A percentile compares a stretch with the other conserved stretches of the same genome.
Evolutionary conservation across 1,139 yeast genomes (phyloP).

Genomic region (Sugiyamaella japonica): DNA sequence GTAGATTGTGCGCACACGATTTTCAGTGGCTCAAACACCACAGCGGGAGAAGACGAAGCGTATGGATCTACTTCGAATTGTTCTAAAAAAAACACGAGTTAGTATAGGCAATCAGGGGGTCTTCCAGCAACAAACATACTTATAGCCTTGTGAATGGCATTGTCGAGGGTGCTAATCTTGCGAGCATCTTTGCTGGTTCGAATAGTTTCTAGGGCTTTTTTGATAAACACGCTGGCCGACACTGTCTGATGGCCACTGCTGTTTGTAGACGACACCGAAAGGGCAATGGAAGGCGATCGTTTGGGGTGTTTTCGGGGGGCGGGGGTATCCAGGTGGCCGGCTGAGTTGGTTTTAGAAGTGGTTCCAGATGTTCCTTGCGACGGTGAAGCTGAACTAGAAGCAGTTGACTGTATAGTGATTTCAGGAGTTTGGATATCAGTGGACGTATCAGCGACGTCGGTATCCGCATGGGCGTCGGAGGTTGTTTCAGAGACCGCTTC

Average conservation of each 20-base stretch:
- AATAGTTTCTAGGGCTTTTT: slow-evolving; percentile 50
- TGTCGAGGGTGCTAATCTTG: slow-evolving; percentile 47
- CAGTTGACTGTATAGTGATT: neutral
- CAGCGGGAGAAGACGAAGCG: slow-evolving; percentile 46
- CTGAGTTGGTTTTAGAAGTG: slow-evolving; percentile 1
- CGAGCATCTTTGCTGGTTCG: slow-evolving; percentile 52
- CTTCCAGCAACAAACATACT: too few species aligned
- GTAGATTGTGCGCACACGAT: slow-evolving; percentile 56
- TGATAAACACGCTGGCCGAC: slow-evolving; percentile 47
- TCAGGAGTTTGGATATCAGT: slow-evolving; percentile 3
- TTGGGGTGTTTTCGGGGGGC: slow-evolving; percentile 19
- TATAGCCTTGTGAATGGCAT: slow-evolving; percentile 46
- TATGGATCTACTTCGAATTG: slow-evolving; percentile 32
- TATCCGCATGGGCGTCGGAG: too few species aligned
- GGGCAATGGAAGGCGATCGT: slow-evolving; percentile 37
- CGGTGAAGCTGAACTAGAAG: neutral
- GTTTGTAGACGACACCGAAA: slow-evolving; percentile 34
- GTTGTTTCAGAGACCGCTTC: too few species aligned
- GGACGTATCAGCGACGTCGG: too few species aligned
- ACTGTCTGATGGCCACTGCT: slow-evolving; percentile 35
- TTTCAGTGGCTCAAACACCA: slow-evolving; percentile 62
- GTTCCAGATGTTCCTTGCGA: neutral
- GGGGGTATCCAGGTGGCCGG: neutral
- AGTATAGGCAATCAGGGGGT: too few species aligned
- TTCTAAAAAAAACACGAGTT: slow-evolving; percentile 22